Percentiles rank a stretch among this genome's conserved stretches.
Conservation (phyloP, 176 grass and related monocot species). For the Hsuehochloa calcarea region DNA sequence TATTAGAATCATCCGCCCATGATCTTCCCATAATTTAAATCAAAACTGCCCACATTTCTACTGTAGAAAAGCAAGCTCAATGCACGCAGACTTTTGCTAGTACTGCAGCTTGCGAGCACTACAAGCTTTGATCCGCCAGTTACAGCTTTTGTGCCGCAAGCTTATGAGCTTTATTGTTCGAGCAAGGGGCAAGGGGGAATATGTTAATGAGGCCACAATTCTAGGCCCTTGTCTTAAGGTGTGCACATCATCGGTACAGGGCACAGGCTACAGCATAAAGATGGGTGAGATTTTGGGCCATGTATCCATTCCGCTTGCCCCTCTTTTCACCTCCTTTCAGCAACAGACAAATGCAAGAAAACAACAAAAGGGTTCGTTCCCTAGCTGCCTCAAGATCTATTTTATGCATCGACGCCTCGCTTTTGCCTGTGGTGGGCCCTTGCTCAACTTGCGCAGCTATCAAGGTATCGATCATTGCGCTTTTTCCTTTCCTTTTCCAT, state of each 20-base stretch:
- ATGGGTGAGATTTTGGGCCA: slow-evolving; percentile 39
- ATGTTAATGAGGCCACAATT: slow-evolving; percentile 30
- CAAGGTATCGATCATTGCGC: slow-evolving; percentile 38
- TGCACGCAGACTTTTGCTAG: slow-evolving; percentile 2
- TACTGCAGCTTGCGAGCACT: slow-evolving; percentile 18
- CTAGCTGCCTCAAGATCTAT: slow-evolving; percentile 43
- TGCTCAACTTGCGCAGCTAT: slow-evolving; percentile 32
- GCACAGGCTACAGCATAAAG: slow-evolving; percentile 15
- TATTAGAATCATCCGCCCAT: too few relatives aligned
- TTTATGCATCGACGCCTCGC: slow-evolving; percentile 36
- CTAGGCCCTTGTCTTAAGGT: slow-evolving; percentile 48
- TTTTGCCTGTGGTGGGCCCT: slow-evolving; percentile 5
- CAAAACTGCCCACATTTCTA: slow-evolving; percentile 33
- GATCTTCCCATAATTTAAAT: not conserved
- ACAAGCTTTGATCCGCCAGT: slow-evolving; percentile 15
- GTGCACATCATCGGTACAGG: not conserved
- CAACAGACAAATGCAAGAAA: slow-evolving; percentile 48
- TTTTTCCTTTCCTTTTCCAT: not conserved
- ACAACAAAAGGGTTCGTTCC: slow-evolving; percentile 33
- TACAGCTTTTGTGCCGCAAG: slow-evolving; percentile 33
- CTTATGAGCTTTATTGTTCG: slow-evolving; percentile 19
- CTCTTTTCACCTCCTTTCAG: slow-evolving; percentile 15
- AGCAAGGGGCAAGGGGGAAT: not conserved
- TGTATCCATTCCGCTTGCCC: slow-evolving; percentile 35
- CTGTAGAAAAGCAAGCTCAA: slow-evolving; percentile 29